Base-by-base conservation (phyloP, 768 basidiomycete genomes). In the Rickenella mellea region DNA sequence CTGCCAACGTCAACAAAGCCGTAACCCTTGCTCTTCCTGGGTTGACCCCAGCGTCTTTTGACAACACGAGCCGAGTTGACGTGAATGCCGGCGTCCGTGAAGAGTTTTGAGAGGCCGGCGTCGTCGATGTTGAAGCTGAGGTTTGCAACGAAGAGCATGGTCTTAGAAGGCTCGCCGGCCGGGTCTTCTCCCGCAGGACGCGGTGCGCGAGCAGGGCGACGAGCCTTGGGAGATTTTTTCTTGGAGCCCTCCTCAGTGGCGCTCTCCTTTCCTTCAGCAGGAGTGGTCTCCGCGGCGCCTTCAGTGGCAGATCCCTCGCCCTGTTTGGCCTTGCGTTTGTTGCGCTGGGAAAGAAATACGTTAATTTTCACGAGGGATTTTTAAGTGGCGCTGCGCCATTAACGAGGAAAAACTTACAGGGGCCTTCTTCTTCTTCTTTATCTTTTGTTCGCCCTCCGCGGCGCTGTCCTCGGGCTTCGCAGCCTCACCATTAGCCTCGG, bases 1-100 rank as follows among this genome's bases (percentile, higher is more conserved):
- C 69, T 68, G 47, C 85, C 89, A 48, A 96, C 89, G 53, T 98
- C 93, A 57, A 99, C 94, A 57, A 99, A 99, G 40, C 91, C 94
- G 62, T 93, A 98, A 43, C 94, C 94, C 66, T 94, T 94, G 74
- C 85, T 89, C 64, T 79, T 85, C 61, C 83, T 76, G 56, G 83
- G 83, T 31, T 77, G 75, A 3, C 88, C 89, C 73, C 77, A 89
- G 54, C 81, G 78, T 56, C 82, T 74, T 58, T 81, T 80, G 53
- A 97, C 89, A 49, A 99, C 85, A 51, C 87, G 87, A 48, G 93
- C 92, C 51, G 83, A 84, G 57, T 74, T 69, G 51, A 94, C 86
- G 30, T 64, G 68, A 66, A 96, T 80, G 49, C 78, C 87, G 19
- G 81, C 87, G 49, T 89, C 85, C 40, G 79, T 84, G 72, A 99